These are phyloP conservation scores for Colletotrichum echinochloae DNA, from an alignment of 2,329 filamentous ascomycete genomes.

Conservation along the genomic window DNA sequence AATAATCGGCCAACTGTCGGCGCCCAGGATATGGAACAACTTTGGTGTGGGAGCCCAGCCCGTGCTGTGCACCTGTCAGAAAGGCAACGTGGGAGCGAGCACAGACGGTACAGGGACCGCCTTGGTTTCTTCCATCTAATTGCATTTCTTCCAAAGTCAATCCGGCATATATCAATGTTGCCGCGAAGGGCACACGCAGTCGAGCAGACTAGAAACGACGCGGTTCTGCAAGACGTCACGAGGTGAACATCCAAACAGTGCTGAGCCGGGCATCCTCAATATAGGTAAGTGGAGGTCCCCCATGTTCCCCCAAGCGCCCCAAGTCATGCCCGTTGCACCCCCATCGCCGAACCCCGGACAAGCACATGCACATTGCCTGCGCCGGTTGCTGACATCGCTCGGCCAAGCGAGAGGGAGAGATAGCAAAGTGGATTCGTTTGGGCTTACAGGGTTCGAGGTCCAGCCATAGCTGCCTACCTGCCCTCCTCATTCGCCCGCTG, in stretches of 20 bases:
- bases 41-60: not conserved
- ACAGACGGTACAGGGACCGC: not conserved
- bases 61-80: conserved; percentile 3
- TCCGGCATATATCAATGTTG: not conserved
- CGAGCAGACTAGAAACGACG: not conserved
- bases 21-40: conserved; percentile 19
- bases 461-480: not conserved
- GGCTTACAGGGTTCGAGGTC: conserved; percentile 15
- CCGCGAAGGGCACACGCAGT: not conserved
- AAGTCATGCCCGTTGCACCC: not conserved
- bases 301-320: not conserved
- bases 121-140: not conserved
- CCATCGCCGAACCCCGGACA: conserved; percentile 28
- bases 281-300: not conserved
- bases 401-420: conserved; percentile 15
- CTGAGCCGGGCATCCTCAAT: not conserved
- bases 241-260: not conserved
- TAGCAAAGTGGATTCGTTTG: conserved; percentile 11
- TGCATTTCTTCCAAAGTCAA: conserved; percentile 13
- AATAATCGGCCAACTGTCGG: not conserved
- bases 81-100: not conserved
- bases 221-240: not conserved
- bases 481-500: conserved; percentile 29
- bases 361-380: conserved; percentile 29
- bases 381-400: conserved; percentile 6